phyloP scores from a whole-genome alignment of 179 eudicot genomes.

The Silene vulgaris region DNA sequence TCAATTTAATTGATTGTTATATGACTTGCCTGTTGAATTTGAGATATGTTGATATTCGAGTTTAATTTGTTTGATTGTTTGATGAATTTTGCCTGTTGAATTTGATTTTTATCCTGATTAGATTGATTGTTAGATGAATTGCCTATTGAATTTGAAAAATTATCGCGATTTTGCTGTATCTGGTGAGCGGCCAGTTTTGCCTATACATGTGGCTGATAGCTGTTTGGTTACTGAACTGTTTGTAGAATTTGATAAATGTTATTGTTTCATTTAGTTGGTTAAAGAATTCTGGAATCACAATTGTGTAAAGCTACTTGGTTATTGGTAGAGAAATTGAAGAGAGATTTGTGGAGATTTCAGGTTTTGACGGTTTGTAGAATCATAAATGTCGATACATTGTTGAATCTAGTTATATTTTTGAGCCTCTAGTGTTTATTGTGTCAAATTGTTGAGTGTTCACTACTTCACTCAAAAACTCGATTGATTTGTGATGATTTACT shows the following conservation, averaged over 20 bases:
- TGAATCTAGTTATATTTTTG: not conserved
- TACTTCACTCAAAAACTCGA: no score
- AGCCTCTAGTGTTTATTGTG: not conserved
- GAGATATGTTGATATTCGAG: no score
- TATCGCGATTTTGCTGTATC: not conserved
- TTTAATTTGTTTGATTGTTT: not conserved
- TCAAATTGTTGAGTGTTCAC: not conserved
- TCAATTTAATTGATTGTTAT: not conserved
- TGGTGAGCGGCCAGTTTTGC: not conserved
- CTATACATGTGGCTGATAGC: not conserved
- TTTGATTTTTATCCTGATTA: not conserved
- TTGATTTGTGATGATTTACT: not conserved
- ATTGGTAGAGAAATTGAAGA: not conserved
- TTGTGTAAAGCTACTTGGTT: not conserved
- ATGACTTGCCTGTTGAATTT: not conserved
- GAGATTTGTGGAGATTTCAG: not conserved
- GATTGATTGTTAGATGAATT: not conserved
- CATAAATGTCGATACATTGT: no score
- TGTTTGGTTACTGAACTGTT: not conserved
- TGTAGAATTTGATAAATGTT: not conserved
- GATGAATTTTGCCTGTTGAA: no score
- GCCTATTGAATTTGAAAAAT: not conserved
- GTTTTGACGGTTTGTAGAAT: no score
- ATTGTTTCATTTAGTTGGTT: not conserved
- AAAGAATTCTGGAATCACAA: not conserved